Evolutionary conservation across 805 yeast genomes (phyloP).

Genomic region (Candida tammaniensis): DNA sequence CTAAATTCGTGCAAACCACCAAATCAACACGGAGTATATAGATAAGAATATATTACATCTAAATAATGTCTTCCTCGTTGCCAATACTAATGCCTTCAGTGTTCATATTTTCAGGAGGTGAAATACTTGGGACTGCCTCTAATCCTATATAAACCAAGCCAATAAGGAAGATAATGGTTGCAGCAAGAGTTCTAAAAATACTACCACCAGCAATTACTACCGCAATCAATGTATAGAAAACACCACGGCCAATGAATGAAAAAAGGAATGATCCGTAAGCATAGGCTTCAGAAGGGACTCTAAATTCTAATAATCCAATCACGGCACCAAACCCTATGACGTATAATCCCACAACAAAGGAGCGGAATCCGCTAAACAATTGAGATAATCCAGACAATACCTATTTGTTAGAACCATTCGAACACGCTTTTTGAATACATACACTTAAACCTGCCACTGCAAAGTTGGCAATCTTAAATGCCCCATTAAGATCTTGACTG

Average conservation of each 20-base stretch:
- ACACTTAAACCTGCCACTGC: conserved; percentile 54
- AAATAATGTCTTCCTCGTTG: conserved; percentile 39
- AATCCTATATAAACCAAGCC: conserved; percentile 61
- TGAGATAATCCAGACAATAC: conserved; percentile 49
- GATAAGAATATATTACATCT: too few species aligned
- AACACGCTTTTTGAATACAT: conserved; percentile 20
- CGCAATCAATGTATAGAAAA: conserved; percentile 41
- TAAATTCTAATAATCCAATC: conserved; percentile 49
- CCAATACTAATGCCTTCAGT: conserved; percentile 40
- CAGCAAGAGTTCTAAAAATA: conserved; percentile 55
- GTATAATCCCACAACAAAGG: conserved; percentile 38
- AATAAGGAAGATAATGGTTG: conserved; percentile 52
- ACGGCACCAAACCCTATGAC: conserved; percentile 53
- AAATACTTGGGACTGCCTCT: conserved; percentile 71
- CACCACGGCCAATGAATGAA: conserved; percentile 73
- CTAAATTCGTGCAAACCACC: too few species aligned
- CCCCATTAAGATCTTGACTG: conserved; percentile 37
- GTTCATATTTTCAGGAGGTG: conserved; percentile 81
- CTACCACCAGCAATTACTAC: conserved; percentile 47
- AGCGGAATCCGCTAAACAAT: conserved; percentile 48
- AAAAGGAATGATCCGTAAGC: conserved; percentile 66
- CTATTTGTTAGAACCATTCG: conserved; percentile 22
- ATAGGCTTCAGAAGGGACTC: conserved; percentile 58
- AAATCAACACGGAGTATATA: too few species aligned
- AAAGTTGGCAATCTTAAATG: conserved; percentile 52